phyloP scores from a whole-genome alignment of 257 asterid species.

The Echites panduratus region DNA sequence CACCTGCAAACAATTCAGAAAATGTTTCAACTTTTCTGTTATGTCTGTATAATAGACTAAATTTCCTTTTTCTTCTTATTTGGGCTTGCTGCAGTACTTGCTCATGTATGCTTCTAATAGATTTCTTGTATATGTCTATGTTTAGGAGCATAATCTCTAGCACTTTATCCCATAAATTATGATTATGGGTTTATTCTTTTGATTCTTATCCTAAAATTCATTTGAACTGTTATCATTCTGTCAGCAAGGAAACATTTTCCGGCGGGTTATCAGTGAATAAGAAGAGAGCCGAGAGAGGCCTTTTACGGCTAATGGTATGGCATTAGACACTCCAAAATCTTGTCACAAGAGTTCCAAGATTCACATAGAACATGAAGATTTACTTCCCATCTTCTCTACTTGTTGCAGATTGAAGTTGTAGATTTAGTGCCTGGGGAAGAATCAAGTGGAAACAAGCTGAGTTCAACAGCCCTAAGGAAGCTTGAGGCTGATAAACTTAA shows the following conservation, averaged over 20 bases:
- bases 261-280: conserved; percentile 84
- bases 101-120: not conserved
- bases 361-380: too few species aligned
- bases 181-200: not conserved
- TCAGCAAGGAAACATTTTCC: conserved; percentile 78
- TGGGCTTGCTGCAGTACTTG: not conserved
- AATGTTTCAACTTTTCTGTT: not conserved
- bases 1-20: not conserved
- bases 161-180: not conserved
- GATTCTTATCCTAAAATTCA: conserved; percentile 4
- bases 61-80: not conserved
- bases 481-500: conserved; percentile 59
- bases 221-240: conserved; percentile 20
- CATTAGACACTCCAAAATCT: not conserved
- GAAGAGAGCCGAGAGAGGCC: conserved; percentile 77
- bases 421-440: conserved; percentile 72
- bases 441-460: conserved; percentile 57
- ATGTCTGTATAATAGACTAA: not conserved
- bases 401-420: conserved; percentile 64
- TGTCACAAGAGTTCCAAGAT: not conserved
- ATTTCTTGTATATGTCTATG: not conserved
- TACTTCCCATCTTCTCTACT: not conserved
- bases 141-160: not conserved
- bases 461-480: conserved; percentile 70
- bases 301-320: conserved; percentile 62